Conservation (phyloP, 2,329 filamentous ascomycete species). For the Pseudonectria buxi region DNA sequence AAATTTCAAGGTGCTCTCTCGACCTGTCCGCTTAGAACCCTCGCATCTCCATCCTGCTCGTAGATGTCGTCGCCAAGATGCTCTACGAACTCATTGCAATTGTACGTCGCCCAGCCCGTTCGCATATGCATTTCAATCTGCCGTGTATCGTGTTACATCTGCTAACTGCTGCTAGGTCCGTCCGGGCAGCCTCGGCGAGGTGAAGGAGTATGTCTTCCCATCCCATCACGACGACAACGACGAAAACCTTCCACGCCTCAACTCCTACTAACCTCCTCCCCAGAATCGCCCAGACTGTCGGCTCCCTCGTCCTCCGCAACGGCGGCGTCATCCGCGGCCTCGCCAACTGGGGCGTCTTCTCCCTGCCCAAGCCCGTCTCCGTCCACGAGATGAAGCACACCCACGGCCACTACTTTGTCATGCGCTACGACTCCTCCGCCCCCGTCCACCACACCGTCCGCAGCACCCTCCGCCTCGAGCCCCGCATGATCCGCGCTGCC, state of each 20-base stretch:
- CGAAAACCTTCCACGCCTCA: constrained; percentile 1
- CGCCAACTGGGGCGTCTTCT: constrained; percentile 91
- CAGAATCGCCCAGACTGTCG: constrained; percentile 83
- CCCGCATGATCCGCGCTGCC: constrained; percentile 79
- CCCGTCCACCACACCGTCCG: constrained; percentile 68
- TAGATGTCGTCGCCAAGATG: constrained; percentile 53
- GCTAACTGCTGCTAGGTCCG: constrained; percentile 60
- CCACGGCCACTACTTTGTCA: constrained; percentile 91
- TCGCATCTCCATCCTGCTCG: constrained; percentile 7
- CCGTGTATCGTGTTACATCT: too few species aligned
- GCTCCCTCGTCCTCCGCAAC: constrained; percentile 71
- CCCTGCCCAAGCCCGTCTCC: constrained; percentile 71
- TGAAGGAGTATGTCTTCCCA: constrained; percentile 71
- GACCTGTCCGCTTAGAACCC: too few species aligned
- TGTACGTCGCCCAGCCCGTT: constrained; percentile 51
- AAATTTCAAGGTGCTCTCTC: constrained; percentile 21
- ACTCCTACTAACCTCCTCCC: constrained; percentile 6
- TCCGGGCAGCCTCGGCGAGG: constrained; percentile 80
- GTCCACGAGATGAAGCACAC: constrained; percentile 79
- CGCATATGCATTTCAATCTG: constrained; percentile 9
- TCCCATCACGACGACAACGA: constrained; percentile 3
- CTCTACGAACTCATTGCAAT: constrained; percentile 97
- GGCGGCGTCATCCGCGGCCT: constrained; percentile 88
- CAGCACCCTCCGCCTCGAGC: constrained; percentile 74
- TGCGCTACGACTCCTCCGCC: constrained; percentile 83